A percentile compares a stretch with the other conserved stretches of the same genome.
These are phyloP conservation scores for Buxus sempervirens DNA, from an alignment of 164 flowering plant species.

Conservation along the genomic window DNA sequence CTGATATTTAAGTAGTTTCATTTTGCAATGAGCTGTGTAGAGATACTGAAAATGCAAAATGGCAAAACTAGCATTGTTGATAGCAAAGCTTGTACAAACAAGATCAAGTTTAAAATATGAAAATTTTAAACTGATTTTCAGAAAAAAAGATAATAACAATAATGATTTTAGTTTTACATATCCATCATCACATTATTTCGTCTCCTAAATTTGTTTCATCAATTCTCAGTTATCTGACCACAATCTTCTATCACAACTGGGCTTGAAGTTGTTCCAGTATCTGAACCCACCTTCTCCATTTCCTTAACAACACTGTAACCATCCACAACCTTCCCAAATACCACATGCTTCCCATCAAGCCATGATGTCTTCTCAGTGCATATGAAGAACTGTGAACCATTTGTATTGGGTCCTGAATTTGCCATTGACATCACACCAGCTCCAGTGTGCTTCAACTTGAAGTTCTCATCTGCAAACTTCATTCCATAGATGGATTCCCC, in stretches of 20 bases:
- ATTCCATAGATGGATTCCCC: slow-evolving; percentile 74
- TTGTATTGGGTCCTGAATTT: slow-evolving; percentile 70
- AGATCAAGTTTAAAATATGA: no score
- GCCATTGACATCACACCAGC: slow-evolving; percentile 80
- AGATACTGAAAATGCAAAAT: no score
- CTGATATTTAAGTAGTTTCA: no score
- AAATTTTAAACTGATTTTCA: no score
- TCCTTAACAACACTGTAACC: slow-evolving; percentile 52
- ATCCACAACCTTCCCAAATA: slow-evolving; percentile 70
- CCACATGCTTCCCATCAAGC: slow-evolving; percentile 88
- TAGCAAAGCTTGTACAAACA: no score
- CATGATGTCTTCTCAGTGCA: slow-evolving; percentile 65
- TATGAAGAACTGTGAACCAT: slow-evolving; percentile 82
- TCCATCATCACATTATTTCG: no score
- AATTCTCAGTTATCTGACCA: slow-evolving; percentile 47
- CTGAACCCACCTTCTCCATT: slow-evolving; percentile 61
- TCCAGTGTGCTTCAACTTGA: slow-evolving; percentile 58
- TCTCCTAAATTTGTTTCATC: not conserved
- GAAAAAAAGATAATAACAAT: no score
- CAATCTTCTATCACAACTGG: slow-evolving; percentile 60
- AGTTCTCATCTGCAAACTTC: slow-evolving; percentile 74
- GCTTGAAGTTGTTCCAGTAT: slow-evolving; percentile 29
- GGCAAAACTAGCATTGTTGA: no score
- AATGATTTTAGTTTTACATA: no score
- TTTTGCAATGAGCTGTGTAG: no score